Conservation (phyloP, 2,329 filamentous ascomycete species). For the Diatrype stigma region DNA sequence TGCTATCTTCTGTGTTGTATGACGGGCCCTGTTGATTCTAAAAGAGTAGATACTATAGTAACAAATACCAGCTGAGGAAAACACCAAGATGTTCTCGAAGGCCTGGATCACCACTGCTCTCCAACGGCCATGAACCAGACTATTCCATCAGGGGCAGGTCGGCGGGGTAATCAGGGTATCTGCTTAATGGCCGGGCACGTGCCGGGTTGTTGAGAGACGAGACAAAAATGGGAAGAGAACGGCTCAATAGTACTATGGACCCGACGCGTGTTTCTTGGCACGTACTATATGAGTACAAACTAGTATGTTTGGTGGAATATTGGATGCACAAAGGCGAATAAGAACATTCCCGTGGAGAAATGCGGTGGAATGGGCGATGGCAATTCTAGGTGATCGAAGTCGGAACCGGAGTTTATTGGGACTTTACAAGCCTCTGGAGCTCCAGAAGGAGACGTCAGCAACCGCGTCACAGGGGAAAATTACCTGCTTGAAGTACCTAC, state of each 20-base stretch:
- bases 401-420: background rate
- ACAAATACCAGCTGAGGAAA: background rate
- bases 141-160: too few species aligned
- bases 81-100: background rate
- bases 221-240: too few species aligned
- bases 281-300: too few species aligned
- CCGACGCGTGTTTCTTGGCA: too few species aligned
- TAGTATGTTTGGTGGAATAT: too few species aligned
- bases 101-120: background rate
- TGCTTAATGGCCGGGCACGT: too few species aligned
- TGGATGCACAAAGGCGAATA: background rate
- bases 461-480: background rate
- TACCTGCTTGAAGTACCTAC: background rate
- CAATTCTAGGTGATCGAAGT: background rate
- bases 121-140: background rate
- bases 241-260: too few species aligned
- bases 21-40: too few species aligned
- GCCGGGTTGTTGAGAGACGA: too few species aligned
- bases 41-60: background rate
- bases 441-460: background rate
- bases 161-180: too few species aligned
- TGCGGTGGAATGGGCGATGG: background rate
- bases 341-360: background rate
- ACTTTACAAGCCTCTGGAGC: background rate
- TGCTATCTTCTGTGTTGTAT: background rate